Evolutionary conservation across 306 rosid species (phyloP), one percentile per base, ranked within the genome.

Genomic region (Vigna hirtella): DNA sequence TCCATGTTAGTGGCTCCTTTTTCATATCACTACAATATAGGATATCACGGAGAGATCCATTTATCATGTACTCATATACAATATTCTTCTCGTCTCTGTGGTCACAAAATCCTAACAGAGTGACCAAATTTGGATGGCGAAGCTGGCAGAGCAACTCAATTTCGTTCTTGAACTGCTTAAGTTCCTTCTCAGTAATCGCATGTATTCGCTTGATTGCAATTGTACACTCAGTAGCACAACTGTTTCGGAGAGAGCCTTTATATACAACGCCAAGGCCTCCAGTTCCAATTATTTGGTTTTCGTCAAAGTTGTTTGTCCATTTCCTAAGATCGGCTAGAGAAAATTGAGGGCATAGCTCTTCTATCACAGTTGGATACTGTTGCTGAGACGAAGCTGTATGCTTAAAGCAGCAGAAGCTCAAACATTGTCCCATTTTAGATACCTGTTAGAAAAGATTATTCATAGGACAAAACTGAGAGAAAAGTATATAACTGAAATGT

Each of bases 321-420:
- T 58, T 77, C 40, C 14, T 71, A 10, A 84, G 66, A 45, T 69
- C 61, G 0, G 64, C 57, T 0, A 81, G 74, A 10, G 80, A 72
- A 61, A 84, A 77, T 69, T 17, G 80, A 20, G 17, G 66, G 17
- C 83, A 78, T 1, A 84, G 16, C 40, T 76, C 47, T 73, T 83
- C 73, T 18, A 78, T 50, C 5, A 62, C 22, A 1, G 65, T 28
- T 45, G 76, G 70, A 53, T n/a, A 48, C 26, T 30, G 71, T 11
- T 1, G 40, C 2, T 4, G 5, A 2, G 69, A 28, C 15, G 63
- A 69, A 42, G n/a, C 47, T 57, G 32, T 10, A 14, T 57, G 22
- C 15, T 78, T 48, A 7, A 20, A 65, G 18, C 13, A 6, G 17
- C 10, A 8, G 43, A 74, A 73, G 47, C 63, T 18, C 32, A 73